Base-by-base conservation (phyloP, 2,329 filamentous ascomycete species). In the Talaromyces piceae region DNA sequence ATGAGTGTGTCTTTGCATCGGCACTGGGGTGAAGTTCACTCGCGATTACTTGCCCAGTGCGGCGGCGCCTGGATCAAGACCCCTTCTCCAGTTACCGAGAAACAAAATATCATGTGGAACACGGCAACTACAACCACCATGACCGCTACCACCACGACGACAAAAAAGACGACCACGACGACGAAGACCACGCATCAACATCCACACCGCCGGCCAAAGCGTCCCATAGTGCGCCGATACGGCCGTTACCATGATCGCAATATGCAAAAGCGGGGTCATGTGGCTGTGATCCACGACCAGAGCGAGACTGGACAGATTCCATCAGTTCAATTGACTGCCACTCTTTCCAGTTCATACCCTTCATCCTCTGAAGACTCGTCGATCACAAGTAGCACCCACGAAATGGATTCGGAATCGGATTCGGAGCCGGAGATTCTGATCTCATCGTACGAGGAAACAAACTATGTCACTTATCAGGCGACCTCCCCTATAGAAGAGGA, bases 11-110 rank as follows among this genome's bases (percentile, higher is more conserved):
- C 76, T 53, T 74, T 88, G 63, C 72, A 76, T 13, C 69, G 73
- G 1, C 83, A 88, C 63, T 94, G 88, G 84, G 70, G 73, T 22
- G 66, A 69, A 9, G 81, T 93, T 2, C 82, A 87, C 28, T 73
- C 79, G 23, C 76, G 77, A 20, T 73, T 89, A 43, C 76, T 82
- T 58, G 51, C 51, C 4, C 31, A 53, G 18, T 16, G 30, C 25
- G 68, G 70, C 13, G 70, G 67, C 16, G 77, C 80, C 50, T 77
- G 72, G 47, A 67, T 77, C 41, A 71, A 76, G 39, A 70, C 70
- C 4, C 71, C 72, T 41, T 66, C 66, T 25, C 55, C 60, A 9
- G 53, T 63, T 13, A 31, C 37, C 45, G 52, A 54, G 41, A 44
- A 45, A 37, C 18, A 25, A 26, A 44, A 53, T 13, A 26, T 16